Conservation (phyloP, 2,329 filamentous ascomycete genomes). For the Sclerotinia minor region DNA sequence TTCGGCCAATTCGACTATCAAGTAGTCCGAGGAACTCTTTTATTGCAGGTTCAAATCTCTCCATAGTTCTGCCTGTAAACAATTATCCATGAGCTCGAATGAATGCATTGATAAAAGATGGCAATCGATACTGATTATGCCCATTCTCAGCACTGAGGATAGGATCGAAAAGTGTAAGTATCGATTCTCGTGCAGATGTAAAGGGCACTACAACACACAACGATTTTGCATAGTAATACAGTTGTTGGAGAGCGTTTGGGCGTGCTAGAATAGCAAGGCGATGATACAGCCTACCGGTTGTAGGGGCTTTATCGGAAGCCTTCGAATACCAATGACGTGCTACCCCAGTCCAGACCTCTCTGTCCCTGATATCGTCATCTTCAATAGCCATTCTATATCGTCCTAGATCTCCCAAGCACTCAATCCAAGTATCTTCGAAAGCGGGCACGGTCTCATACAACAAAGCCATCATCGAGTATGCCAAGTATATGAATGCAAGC, state of each 20-base stretch:
- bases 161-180: constrained; percentile 68
- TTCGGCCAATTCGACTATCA: constrained; percentile 57
- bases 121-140: constrained; percentile 44
- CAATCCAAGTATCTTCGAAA: constrained; percentile 83
- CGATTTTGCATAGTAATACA: constrained; percentile 71
- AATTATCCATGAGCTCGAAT: constrained; percentile 65
- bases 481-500: constrained; percentile 86
- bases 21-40: constrained; percentile 55
- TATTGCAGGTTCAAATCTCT: constrained; percentile 49
- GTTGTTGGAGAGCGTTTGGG: constrained; percentile 67
- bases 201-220: constrained; percentile 62
- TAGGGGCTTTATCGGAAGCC: constrained; percentile 69
- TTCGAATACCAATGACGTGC: constrained; percentile 74
- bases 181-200: constrained; percentile 64
- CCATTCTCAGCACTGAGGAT: constrained; percentile 47
- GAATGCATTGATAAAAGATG: constrained; percentile 57
- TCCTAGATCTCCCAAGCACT: constrained; percentile 83
- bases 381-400: constrained; percentile 90
- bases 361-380: constrained; percentile 71
- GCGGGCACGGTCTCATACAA: constrained; percentile 80
- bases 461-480: constrained; percentile 87
- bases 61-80: constrained; percentile 54
- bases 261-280: constrained; percentile 79
- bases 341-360: constrained; percentile 77
- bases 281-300: constrained; percentile 79